Conservation (phyloP, 352 stramenopile genomes). For the Phytophthora pluvialis region DNA sequence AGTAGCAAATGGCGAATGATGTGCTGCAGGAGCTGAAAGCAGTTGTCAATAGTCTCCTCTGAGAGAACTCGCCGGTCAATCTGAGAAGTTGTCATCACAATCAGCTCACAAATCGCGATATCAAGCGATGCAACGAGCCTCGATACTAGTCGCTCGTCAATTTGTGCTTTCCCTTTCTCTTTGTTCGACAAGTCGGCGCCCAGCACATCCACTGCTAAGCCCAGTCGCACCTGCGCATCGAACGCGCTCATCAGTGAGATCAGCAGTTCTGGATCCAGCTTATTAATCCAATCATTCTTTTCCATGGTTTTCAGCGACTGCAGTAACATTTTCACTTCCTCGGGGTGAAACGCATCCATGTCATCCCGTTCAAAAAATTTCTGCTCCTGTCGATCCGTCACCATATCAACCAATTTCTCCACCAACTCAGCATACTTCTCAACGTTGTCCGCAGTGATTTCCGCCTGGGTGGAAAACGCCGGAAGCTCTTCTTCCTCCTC, state of each 20-base stretch:
- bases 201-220: slow-evolving; percentile 68
- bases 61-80: slow-evolving; percentile 79
- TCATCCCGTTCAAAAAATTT: slow-evolving; percentile 35
- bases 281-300: slow-evolving; percentile 66
- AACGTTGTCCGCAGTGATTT: slow-evolving; percentile 59
- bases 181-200: slow-evolving; percentile 41
- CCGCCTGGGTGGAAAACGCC: slow-evolving; percentile 54
- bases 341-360: slow-evolving; percentile 49
- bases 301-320: slow-evolving; percentile 74
- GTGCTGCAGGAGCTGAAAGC: slow-evolving; percentile 69
- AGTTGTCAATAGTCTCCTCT: slow-evolving; percentile 87
- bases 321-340: slow-evolving; percentile 69
- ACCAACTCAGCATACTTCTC: slow-evolving; percentile 74
- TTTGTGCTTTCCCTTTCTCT: slow-evolving; percentile 7
- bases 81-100: slow-evolving; percentile 70
- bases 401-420: slow-evolving; percentile 44
- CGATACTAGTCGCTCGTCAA: slow-evolving; percentile 24
- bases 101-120: slow-evolving; percentile 72
- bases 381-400: slow-evolving; percentile 42
- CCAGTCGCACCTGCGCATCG: slow-evolving; percentile 70
- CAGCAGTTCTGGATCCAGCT: slow-evolving; percentile 61
- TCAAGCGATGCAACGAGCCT: slow-evolving; percentile 54
- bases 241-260: slow-evolving; percentile 60
- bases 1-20: slow-evolving; percentile 63
- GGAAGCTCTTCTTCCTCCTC: slow-evolving; percentile 32